These are phyloP conservation scores for Martiniozyma asiatica DNA, from an alignment of 1,139 yeast genomes.

Conservation along the genomic window DNA sequence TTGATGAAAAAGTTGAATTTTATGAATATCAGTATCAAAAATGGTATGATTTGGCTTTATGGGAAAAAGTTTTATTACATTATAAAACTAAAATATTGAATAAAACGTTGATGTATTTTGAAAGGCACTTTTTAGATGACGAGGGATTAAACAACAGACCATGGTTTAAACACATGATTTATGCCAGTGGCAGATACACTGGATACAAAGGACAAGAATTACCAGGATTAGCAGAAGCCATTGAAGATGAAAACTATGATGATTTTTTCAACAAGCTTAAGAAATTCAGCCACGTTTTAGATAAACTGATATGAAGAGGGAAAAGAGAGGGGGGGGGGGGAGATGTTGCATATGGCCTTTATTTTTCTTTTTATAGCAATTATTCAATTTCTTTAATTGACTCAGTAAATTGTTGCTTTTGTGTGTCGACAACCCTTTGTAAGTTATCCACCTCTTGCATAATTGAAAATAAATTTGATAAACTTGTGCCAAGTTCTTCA, in stretches of 20 bases:
- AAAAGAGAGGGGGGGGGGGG: too few species aligned
- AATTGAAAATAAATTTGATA: too few species aligned
- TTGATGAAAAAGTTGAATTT: constrained; percentile 27
- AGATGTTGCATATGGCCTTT: too few species aligned
- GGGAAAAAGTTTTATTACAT: constrained; percentile 30
- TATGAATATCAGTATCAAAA: constrained; percentile 29
- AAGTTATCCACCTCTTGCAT: too few species aligned
- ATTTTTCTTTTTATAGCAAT: too few species aligned
- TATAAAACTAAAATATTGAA: constrained; percentile 21
- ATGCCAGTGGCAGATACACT: constrained; percentile 74
- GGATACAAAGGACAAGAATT: constrained; percentile 78
- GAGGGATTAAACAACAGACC: constrained; percentile 55
- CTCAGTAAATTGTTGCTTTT: too few species aligned
- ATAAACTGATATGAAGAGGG: constrained; percentile 5
- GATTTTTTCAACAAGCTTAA: constrained; percentile 29
- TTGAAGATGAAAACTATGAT: constrained; percentile 52
- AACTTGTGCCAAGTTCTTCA: too few species aligned
- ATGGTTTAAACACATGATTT: constrained; percentile 84
- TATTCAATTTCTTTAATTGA: too few species aligned
- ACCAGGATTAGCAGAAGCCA: constrained; percentile 71
- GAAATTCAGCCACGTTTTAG: constrained; percentile 7
- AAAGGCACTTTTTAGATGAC: constrained; percentile 51
- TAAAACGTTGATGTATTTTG: constrained; percentile 37
- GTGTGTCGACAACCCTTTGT: too few species aligned
- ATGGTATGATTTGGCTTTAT: constrained; percentile 21